Base-by-base conservation (phyloP, 169 alveolate genomes). In the Amoebophrya sp. region DNA sequence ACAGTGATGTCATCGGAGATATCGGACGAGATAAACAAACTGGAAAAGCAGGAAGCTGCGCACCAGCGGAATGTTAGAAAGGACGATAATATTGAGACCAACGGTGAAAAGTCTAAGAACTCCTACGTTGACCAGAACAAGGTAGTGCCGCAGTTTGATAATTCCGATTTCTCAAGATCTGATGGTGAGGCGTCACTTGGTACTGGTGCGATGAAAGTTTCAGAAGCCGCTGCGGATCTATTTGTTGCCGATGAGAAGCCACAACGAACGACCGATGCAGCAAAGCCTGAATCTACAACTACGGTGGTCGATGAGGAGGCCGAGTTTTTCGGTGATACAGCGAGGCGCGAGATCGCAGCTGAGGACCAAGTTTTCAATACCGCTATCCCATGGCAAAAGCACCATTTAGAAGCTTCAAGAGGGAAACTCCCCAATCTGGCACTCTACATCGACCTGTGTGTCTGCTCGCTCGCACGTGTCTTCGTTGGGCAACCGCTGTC, bases 341-440 rank as follows among this genome's bases (percentile, higher is more conserved):
- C 65, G 29, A 18, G 29, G 29, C 65, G 18, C 18, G 18, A 47
- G 6, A 47, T 47, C 6, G 18, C 18, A 6, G 29, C 65, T 18
- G 65, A 47, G 29, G 65, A 47, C 29, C 65, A 6, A 6, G 65
- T 47, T 47, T 65, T 65, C 26, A 65, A 65, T 36, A 65, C 39
- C 83, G 83, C 83, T 1, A 65, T 65, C 33, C 83, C 83, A 12
- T 65, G 83, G 83, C 83, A 65, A 29, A 65, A 65, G 83, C 83
- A 65, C 83, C 83, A 65, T 36, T 26, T 65, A 36, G 83, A 65
- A 26, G 2, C 36, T 26, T 10, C 2, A 6, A 29, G 83, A 36
- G 83, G 83, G 33, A 65, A 65, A 26, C 83, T 65, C 2, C 83
- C 83, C 26, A 65, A 65, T 65, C 83, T 65, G 83, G 83, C 83